Base-by-base conservation (phyloP, 306 rosid genomes). In the Casuarina glauca region DNA sequence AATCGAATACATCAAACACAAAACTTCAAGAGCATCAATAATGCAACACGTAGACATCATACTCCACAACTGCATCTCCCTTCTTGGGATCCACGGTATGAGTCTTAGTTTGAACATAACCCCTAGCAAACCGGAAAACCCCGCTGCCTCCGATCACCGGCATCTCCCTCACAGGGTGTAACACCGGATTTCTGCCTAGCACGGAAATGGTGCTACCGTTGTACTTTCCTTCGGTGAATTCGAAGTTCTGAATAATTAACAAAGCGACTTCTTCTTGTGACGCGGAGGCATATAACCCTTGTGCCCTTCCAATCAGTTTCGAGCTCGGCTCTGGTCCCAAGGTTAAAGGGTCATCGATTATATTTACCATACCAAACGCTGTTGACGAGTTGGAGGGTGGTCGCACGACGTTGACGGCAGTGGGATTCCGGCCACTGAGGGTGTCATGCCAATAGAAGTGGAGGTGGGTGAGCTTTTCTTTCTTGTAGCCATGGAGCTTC, bases 391-490 rank as follows among this genome's bases (percentile, higher is more conserved):
- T 87, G 12, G 16, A 9, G 10, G 84, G 72, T 2, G 91, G 51
- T 1, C 1, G 20, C 13, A 85, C 62, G 15, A 88, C 80, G 4
- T 0, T 15, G 4, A 88, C 43, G 1, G 62, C 51, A 35, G 44
- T 11, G 62, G 75, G 62, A 45, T 71, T 72, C 4, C 11, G 26
- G n/a, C 75, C 75, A 2, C 83, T 68, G 3, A 84, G 50, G 38
- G 85, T 68, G 70, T 93, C 97, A 58, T 91, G 97, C 93, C 93
- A 91, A 43, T 86, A 93, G 17, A 93, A 20, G n/a, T 64, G 87
- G 9, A 93, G 68, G 44, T 88, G 97, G 76, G 83, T 89, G 0
- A 91, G 87, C 69, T 87, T 93, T 41, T 93, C 84, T 74, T 81
- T 85, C 63, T 69, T 82, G 5, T 85, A 58, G 17, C 86, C 88